phyloP scores from a whole-genome alignment of 148 eudicot species.

The Heliosperma pusillum region DNA sequence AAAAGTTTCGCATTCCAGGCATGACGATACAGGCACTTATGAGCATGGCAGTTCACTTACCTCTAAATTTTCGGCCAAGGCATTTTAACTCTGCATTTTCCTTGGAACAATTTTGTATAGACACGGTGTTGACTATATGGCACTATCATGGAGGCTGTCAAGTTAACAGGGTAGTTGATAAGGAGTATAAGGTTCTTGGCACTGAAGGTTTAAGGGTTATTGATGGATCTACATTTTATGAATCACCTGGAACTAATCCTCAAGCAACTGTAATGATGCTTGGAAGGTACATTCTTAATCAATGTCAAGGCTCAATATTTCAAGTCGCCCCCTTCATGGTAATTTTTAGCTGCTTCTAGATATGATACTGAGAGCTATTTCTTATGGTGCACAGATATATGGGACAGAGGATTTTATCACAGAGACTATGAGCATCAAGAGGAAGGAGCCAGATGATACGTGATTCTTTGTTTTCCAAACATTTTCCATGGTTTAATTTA shows the following conservation, averaged over 20 bases:
- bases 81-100: slow-evolving; percentile 33
- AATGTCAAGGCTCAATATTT: neutral
- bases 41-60: slow-evolving; percentile 36
- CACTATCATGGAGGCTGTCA: slow-evolving; percentile 83
- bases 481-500: slow-evolving; percentile 4
- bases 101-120: slow-evolving; percentile 52
- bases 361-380: slow-evolving; percentile 6
- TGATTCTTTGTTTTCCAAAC: slow-evolving; percentile 25
- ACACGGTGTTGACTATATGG: slow-evolving; percentile 75
- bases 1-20: slow-evolving; percentile 43
- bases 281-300: slow-evolving; percentile 53
- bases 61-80: slow-evolving; percentile 39
- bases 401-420: slow-evolving; percentile 48
- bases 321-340: neutral
- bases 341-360: neutral
- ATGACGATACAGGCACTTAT: slow-evolving; percentile 36
- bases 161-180: slow-evolving; percentile 56
- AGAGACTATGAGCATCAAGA: slow-evolving; percentile 22
- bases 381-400: slow-evolving; percentile 44
- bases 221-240: slow-evolving; percentile 61
- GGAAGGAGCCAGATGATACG: slow-evolving; percentile 13
- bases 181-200: slow-evolving; percentile 52
- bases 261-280: slow-evolving; percentile 85
- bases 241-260: slow-evolving; percentile 76
- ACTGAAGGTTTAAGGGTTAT: slow-evolving; percentile 48